Base-by-base conservation (phyloP, 176 grass and related monocot species). In the Elaeis guineensis region DNA sequence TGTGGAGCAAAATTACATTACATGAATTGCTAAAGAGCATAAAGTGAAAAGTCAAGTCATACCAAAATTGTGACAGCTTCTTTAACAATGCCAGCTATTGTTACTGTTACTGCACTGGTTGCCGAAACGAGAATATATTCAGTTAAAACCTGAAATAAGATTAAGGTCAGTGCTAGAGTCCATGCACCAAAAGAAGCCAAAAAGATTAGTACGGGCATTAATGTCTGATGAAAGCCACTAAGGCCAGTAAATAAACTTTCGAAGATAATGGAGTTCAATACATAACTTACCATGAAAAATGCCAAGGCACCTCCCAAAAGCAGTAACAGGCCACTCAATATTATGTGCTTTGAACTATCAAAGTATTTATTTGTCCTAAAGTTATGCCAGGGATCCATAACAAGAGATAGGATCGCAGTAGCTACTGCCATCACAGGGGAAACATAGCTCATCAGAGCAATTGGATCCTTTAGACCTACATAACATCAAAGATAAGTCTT, bases 11-110 rank as follows among this genome's bases (percentile, higher is more conserved):
- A 44, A 44, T 44, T 44, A 44, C 11, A 44, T 12, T 0, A 44
- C 2, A 44, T 44, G 35, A 44, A 44, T 9, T 11, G 35, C 35
- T 44, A 74, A 67, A 20, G 44, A 54, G 69, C 21, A 70, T 20
- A 39, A 22, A 63, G 9, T 16, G 7, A 39, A 71, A 14, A 20
- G 44, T 29, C 5, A 51, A 69, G 44, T 66, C 60, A 71, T 97
- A 97, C 93, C 81, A 92, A 72, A 78, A 97, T 97, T 57, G 93
- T 97, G 30, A 97, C 78, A 68, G 80, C 93, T 61, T 97, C 93
- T 70, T 97, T 97, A 25, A 97, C 77, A 83, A 91, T 86, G 24
- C 93, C 93, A 65, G 85, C 82, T 62, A 97, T 60, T 58, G 84
- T 97, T 59, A 97, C 81, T 77, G 93, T 97, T 75, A 97, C 72